phyloP scores from a whole-genome alignment of 164 flowering plant species.

The Aristolochia contorta region DNA sequence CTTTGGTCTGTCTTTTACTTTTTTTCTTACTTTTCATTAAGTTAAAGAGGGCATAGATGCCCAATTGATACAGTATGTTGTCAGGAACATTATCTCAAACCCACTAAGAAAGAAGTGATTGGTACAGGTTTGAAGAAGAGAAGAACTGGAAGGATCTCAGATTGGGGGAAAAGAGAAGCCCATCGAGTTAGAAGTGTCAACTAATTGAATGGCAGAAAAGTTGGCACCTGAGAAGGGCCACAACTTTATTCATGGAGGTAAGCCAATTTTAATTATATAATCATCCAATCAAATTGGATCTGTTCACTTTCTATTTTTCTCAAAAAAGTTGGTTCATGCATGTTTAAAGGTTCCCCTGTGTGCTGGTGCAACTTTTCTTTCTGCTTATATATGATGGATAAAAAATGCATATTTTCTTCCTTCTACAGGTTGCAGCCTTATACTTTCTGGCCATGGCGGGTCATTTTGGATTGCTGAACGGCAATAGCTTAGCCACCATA shows the following conservation, averaged over 20 bases:
- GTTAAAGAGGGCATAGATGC: too few relatives aligned
- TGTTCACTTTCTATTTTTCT: too few relatives aligned
- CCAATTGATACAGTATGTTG: too few relatives aligned
- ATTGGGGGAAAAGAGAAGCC: too few relatives aligned
- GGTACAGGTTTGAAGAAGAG: too few relatives aligned
- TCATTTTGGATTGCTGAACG: constrained; percentile 91
- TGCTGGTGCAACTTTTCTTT: neutral
- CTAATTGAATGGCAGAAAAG: constrained; percentile 59
- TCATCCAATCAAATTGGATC: too few relatives aligned
- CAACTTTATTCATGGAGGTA: constrained; percentile 49
- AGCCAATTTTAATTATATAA: neutral
- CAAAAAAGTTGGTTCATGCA: neutral
- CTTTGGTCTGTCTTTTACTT: too few relatives aligned
- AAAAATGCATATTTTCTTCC: neutral
- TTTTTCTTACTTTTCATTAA: too few relatives aligned
- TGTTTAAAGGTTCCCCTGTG: neutral
- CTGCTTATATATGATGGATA: neutral
- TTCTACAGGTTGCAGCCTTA: constrained; percentile 60
- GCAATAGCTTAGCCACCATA: constrained; percentile 84
- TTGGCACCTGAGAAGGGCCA: constrained; percentile 85
- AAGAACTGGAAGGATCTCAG: too few relatives aligned
- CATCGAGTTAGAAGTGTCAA: too few relatives aligned
- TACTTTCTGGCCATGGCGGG: constrained; percentile 84
- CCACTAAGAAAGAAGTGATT: too few relatives aligned
- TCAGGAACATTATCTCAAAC: too few relatives aligned